Evolutionary conservation across 2,329 filamentous ascomycete species (phyloP), one percentile per base, ranked within the genome.

Genomic region (Hypomyces perniciosus): DNA sequence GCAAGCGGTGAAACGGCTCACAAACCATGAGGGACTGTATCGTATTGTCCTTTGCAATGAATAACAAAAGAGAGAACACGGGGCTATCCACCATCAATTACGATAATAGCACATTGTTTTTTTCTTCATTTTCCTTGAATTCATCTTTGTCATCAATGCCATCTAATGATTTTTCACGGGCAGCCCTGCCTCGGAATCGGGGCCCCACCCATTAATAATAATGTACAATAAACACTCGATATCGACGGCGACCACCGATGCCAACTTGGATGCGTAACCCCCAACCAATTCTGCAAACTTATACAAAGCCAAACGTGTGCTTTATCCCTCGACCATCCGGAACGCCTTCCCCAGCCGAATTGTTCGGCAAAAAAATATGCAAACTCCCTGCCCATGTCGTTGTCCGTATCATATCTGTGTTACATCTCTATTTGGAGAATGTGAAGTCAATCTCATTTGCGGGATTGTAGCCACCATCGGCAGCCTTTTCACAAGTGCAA

Each of bases 361-460:
- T 8, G 33, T 12, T 8, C 12, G 10, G 39, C 39, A 20, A 41
- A 13, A 9, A 20, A 13, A 20, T 4, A 41, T 6, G 39, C 39
- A 26, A 42, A 42, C 13, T 28, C 10, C 6, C 35, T 3, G 20
- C 20, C 20, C 20, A 20, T 20, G 20, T 20, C 20, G 20, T 20
- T 20, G 20, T 20, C 20, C 20, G 20, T 20, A 20, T 20, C 20
- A 20, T 20, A 3, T 26, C 35, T 10, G 20, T 8, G 27, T 7
- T 31, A 13, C 7, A 7, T 13, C 4, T 38, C 46, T 53, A 53
- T 51, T 54, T 51, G 40, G 52, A 20, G 48, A 85, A 54, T 49
- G 90, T 96, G 65, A 96, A 96, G 70, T 96, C 91, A 45, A 80
- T 88, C 80, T 96, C 91, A 59, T 85, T 77, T 29, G 68, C 66